phyloP scores from a whole-genome alignment of 192 early-diverging fungal genomes.

The Entomortierella beljakovae region DNA sequence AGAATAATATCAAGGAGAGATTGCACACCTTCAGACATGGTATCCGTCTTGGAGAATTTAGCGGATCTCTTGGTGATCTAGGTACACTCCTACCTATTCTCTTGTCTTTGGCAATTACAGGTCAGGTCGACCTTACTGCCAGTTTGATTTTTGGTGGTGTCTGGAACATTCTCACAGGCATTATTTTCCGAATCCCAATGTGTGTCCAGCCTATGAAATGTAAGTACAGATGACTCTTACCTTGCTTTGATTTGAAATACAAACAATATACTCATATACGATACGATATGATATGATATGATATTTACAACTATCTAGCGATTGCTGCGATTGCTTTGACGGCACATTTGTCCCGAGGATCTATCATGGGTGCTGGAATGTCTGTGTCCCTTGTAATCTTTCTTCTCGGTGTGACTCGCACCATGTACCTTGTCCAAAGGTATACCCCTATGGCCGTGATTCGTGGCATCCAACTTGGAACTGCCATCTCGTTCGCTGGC shows the following conservation, averaged over 20 bases:
- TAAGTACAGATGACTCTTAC: slow-evolving; percentile 56
- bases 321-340: slow-evolving; percentile 86
- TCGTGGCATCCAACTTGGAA: slow-evolving; percentile 83
- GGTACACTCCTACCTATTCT: slow-evolving; percentile 80
- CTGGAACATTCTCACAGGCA: slow-evolving; percentile 87
- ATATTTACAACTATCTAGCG: slow-evolving; percentile 51
- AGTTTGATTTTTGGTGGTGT: slow-evolving; percentile 89
- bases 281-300: too few relatives aligned
- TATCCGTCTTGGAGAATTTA: slow-evolving; percentile 57
- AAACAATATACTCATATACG: too few relatives aligned
- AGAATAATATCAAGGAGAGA: slow-evolving; percentile 27
- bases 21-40: slow-evolving; percentile 22
- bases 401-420: slow-evolving; percentile 73
- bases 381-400: slow-evolving; percentile 74
- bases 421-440: slow-evolving; percentile 72
- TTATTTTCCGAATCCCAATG: slow-evolving; percentile 85
- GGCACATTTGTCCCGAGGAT: slow-evolving; percentile 70
- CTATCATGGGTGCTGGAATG: slow-evolving; percentile 79
- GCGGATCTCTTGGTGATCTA: slow-evolving; percentile 76
- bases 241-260: too few relatives aligned
- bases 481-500: slow-evolving; percentile 74
- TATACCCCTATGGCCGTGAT: slow-evolving; percentile 78
- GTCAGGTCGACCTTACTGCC: slow-evolving; percentile 80
- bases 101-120: slow-evolving; percentile 77
- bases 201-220: slow-evolving; percentile 96